Evolutionary conservation across 441 rosid species (phyloP), one percentile per base, ranked within the genome.

Genomic region (Pelargonium myrrhifolium): DNA sequence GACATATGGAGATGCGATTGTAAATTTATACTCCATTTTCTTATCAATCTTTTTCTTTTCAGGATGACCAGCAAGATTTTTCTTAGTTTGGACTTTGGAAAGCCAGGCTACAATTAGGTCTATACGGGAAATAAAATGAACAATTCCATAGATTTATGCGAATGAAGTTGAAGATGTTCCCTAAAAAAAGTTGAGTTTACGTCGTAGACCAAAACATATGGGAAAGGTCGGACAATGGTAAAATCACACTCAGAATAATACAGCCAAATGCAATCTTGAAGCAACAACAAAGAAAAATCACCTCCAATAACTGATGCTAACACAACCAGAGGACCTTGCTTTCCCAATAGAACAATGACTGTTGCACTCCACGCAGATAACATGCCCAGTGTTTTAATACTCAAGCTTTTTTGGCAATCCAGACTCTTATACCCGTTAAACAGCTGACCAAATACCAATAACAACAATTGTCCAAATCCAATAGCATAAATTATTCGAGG

Each of bases 361-460:
- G 94, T 81, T 73, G 98, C 75, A 81, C 97, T 89, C 82, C 86
- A 88, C 18, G 92, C 83, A 72, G 98, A 92, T 71, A 85, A 73
- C 68, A 94, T 67, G 42, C 86, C 81, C 47, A 81, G 72, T 31
- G 86, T 69, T 79, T 75, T 84, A 59, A 74, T 69, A 40, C 71
- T 66, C 77, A 83, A 78, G 67, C 65, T 80, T 65, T 31, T 61
- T 59, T 69, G 65, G 74, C 53, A 49, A 62, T 74, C 62, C 14
- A 73, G 20, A 55, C 62, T 74, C 76, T 37, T 65, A 11, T 24
- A 60, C 39, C 64, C 26, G 1, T 62, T 60, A 71, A 76, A 74
- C 18, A 79, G 67, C 49, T 62, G 77, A 24, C 75, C 71, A 68
- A 79, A 74, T 62, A 79, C 84, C 72, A 87, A 70, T 24, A 88